Conservation (phyloP, 1,139 yeast genomes). For the Candida mesenterica region DNA sequence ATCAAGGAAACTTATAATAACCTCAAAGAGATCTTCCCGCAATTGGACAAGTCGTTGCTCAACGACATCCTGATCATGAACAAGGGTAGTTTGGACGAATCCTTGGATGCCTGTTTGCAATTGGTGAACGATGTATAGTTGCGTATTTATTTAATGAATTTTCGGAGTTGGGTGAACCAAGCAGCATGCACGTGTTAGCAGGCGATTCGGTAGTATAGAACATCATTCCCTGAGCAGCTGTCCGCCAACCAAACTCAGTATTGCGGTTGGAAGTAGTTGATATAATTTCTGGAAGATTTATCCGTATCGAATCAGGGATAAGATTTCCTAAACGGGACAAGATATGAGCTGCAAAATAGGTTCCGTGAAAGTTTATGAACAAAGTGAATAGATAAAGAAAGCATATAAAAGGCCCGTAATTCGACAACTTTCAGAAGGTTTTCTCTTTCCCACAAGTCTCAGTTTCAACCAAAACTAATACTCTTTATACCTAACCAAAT, state of each 20-base stretch:
- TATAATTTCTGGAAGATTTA: too few relatives aligned
- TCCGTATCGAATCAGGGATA: too few relatives aligned
- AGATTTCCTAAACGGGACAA: background rate
- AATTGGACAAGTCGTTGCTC: conserved; percentile 63
- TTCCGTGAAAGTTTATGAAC: too few relatives aligned
- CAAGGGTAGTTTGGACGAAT: conserved; percentile 66
- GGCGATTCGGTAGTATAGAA: too few relatives aligned
- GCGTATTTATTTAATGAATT: too few relatives aligned
- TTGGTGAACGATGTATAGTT: conserved; percentile 21
- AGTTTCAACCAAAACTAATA: too few relatives aligned
- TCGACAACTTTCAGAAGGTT: background rate
- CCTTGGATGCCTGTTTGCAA: conserved; percentile 64
- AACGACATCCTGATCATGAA: conserved; percentile 70
- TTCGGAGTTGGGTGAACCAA: too few relatives aligned
- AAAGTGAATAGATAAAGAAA: background rate
- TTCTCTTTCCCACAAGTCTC: background rate
- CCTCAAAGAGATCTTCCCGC: conserved; percentile 73
- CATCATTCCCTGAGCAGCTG: too few relatives aligned
- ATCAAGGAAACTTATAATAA: conserved; percentile 36
- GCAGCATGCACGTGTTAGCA: too few relatives aligned
- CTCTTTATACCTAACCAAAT: too few relatives aligned
- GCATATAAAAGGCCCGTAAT: background rate
- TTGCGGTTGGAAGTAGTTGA: too few relatives aligned
- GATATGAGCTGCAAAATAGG: background rate
- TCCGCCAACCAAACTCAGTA: too few relatives aligned